Conservation (phyloP, 257 asterid species). For the Nicotiana obtusifolia region DNA sequence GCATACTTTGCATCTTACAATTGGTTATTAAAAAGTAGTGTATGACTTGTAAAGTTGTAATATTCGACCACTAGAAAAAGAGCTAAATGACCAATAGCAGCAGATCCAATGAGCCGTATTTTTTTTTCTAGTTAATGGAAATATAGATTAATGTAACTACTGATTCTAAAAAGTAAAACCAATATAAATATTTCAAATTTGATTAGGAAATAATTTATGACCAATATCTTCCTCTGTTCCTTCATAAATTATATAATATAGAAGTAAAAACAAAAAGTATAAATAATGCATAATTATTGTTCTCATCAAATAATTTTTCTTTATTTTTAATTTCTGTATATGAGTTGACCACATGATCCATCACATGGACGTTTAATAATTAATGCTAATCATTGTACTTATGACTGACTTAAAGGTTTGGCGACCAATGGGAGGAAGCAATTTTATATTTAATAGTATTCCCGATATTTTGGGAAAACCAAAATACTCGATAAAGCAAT, state of each 20-base stretch:
- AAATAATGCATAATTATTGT: background rate
- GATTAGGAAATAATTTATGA: background rate
- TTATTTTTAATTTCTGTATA: background rate
- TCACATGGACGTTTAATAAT: slow-evolving; percentile 1
- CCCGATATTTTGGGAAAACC: background rate
- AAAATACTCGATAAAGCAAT: background rate
- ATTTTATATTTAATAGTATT: background rate
- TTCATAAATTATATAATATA: background rate
- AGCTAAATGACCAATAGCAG: background rate
- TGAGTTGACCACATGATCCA: background rate
- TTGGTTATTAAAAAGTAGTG: no score
- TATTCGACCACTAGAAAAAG: background rate
- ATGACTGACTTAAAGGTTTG: background rate
- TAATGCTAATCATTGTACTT: slow-evolving; percentile 4
- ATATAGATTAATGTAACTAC: no score
- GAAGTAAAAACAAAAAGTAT: background rate
- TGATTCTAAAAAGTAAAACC: background rate
- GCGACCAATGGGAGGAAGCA: background rate
- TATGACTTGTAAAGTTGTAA: no score
- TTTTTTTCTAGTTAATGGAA: no score
- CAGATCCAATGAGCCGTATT: background rate
- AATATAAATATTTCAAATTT: background rate
- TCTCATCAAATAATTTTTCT: background rate
- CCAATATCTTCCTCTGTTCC: background rate
- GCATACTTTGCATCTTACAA: no score